Evolutionary conservation across 495 filamentous ascomycete species (phyloP).

Genomic region (Xylaria flabelliformis): DNA sequence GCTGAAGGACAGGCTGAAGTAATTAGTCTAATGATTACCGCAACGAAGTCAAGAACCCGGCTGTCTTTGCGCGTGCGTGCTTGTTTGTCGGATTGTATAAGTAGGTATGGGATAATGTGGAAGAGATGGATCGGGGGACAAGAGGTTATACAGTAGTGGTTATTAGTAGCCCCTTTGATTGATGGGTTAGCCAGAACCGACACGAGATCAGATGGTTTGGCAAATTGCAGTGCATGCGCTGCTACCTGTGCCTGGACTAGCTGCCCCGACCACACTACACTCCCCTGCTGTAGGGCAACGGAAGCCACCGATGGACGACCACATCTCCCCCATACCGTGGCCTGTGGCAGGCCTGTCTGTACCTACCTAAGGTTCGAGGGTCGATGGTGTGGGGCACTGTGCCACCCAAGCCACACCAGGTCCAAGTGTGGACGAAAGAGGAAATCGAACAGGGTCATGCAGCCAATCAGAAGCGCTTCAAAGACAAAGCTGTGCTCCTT

Average conservation of each 20-base stretch:
- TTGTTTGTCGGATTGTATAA: neutral
- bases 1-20: neutral
- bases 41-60: neutral
- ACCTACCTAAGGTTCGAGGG: neutral
- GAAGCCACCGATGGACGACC: conserved; percentile 23
- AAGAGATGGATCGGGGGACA: neutral
- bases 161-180: conserved; percentile 21
- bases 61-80: conserved; percentile 4
- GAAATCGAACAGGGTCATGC: conserved; percentile 24
- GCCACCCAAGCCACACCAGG: conserved; percentile 23
- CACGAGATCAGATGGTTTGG: conserved; percentile 25
- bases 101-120: neutral
- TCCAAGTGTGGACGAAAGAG: conserved; percentile 17
- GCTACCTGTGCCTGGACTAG: neutral
- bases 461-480: conserved; percentile 16
- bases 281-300: neutral
- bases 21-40: neutral
- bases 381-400: neutral
- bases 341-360: neutral
- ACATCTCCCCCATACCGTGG: conserved; percentile 2
- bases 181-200: neutral
- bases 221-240: conserved; percentile 15
- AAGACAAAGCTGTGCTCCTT: neutral
- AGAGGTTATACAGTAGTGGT: neutral
- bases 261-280: neutral